Evolutionary conservation across 148 eudicot species (phyloP).

Genomic region (Salicornia ramosissima): DNA sequence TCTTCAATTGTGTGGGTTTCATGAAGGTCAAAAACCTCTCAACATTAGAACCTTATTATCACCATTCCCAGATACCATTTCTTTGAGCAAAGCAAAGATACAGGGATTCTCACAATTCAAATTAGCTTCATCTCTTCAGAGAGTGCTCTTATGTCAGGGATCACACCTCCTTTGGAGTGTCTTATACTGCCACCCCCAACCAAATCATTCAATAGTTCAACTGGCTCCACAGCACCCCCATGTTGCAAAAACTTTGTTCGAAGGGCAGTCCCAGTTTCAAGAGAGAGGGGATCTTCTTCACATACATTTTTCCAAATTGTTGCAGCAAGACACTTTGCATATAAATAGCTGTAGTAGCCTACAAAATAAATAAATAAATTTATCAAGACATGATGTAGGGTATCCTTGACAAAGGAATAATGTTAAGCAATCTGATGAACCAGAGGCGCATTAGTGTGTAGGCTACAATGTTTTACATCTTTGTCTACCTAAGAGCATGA

Average conservation of each 20-base stretch:
- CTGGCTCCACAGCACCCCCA: slow-evolving; percentile 91
- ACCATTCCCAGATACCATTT: neutral
- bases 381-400: neutral
- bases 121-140: slow-evolving; percentile 49
- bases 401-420: too few species aligned
- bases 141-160: slow-evolving; percentile 71
- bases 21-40: neutral
- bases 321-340: slow-evolving; percentile 90
- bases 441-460: slow-evolving; percentile 6
- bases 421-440: slow-evolving; percentile 2
- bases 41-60: neutral
- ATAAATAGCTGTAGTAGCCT: slow-evolving; percentile 97
- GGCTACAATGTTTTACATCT: too few species aligned
- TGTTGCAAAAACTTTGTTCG: slow-evolving; percentile 69
- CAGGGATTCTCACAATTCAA: slow-evolving; percentile 5
- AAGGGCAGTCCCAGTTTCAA: slow-evolving; percentile 67
- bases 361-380: neutral
- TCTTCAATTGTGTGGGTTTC: neutral
- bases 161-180: slow-evolving; percentile 53
- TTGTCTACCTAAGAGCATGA: slow-evolving; percentile 4
- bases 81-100: neutral
- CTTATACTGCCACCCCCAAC: slow-evolving; percentile 51
- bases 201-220: slow-evolving; percentile 50
- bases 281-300: slow-evolving; percentile 76
- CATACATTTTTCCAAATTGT: slow-evolving; percentile 81